Evolutionary conservation across 2,329 filamentous ascomycete genomes (phyloP), one percentile per base, ranked within the genome.

Genomic region (Xylaria sp.): DNA sequence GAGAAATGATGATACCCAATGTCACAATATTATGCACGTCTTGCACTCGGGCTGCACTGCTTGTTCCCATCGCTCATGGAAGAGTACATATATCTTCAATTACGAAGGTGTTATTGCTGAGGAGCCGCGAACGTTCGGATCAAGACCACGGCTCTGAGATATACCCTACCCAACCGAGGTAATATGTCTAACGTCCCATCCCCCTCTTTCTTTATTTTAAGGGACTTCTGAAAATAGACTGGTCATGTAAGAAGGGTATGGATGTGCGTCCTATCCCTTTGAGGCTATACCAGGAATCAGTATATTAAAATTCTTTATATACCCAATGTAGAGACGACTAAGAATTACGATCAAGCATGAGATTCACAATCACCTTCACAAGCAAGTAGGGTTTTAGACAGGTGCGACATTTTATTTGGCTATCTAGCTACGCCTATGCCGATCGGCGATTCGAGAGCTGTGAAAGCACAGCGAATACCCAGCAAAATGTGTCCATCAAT

Each of bases 1-100:
- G 41, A 46, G 15, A 46, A 44, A 70, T 55, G 28, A 71, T 71
- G 70, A 56, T 71, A 65, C 63, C 69, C 72, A 44, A 63, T 65
- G 48, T 51, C 15, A 55, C 20, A 20, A n/a, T 7, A n/a, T 3
- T 41, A 23, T 6, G 37, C 34, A 41, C 28, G 13, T 48, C 20
- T 44, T 61, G 50, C 20, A 20, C 39, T 15, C 13, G 39, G 18
- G 10, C 10, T 18, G 13, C 18, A 18, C 39, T 44, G 39, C 13
- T 15, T 44, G 18, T 44, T 44, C 39, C 1, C 12, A 2, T 18
- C 20, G 8, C 18, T 46, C 3, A n/a, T 46, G 15, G 13, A 18
- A 18, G 25, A 13, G 39, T 18, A 25, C 48, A 56, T 32, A 13
- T n/a, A 13, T 18, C 28, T 48, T 37, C 20, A 7, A 1, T 1